Base-by-base conservation (phyloP, 179 eudicot genomes). In the Beta corolliflora region DNA sequence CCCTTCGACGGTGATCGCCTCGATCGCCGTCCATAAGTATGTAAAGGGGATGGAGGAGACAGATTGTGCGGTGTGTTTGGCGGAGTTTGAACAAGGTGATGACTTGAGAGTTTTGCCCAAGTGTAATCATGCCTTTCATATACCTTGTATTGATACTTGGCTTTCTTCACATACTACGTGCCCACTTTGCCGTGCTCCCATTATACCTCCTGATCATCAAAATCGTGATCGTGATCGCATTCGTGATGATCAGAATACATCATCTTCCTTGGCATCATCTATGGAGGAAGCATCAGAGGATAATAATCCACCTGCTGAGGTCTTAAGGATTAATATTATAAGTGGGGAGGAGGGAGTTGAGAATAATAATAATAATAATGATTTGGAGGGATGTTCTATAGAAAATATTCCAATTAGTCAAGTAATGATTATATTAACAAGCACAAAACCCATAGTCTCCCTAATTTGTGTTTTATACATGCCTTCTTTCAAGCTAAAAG, bases 141-240 rank as follows among this genome's bases (percentile, higher is more conserved):
- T 85, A 14, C 46, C 69, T 18, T 85, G 88, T 77, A 85, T 85
- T 79, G 88, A 85, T 61, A 85, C 88, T 23, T 85, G 88, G 88
- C 85, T 85, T 36, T 76, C 14, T 41, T 85, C 88, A 0, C 88
- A 82, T 67, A 83, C 77, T 52, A 85, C 77, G 19, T 85, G 88
- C 31, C 88, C 88, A 0, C 81, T 85, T 36, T 85, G 88, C 61
- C 81, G 88, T 71, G 83, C 83, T 10, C 81, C 81, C 12, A 75
- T 81, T 13, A 23, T 71, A 29, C 61, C 71, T 9, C 41, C 71
- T 45, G 59, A 44, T 36, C 29, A 71, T 31, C 31, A n/a, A 5
- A 29, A 61, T 55, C 9, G 68, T 15, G 56, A 71, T 18, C 65
- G n/a, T 53, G 75, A 67, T 64, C n/a, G 4, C 23, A 50, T 50